Evolutionary conservation across 225 moss, liverwort and hornwort species (phyloP), one percentile per base, ranked within the genome.

Genomic region (Antitrichia curtipendula): DNA sequence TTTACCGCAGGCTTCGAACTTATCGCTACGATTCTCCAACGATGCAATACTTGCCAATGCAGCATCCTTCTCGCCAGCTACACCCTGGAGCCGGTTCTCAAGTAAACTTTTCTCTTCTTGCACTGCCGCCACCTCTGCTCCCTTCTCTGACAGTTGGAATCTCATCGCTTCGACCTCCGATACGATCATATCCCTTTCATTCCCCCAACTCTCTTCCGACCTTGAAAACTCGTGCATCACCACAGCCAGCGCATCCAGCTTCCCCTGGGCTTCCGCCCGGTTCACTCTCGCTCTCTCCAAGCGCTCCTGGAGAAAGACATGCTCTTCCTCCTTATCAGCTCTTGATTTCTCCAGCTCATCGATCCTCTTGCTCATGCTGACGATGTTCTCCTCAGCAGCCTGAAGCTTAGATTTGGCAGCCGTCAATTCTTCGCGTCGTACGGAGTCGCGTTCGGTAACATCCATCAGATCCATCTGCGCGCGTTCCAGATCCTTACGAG

Each of bases 171-270:
- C 88, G 12, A 93, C 85, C 74, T 91, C 92, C 21, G 87, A 87
- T 18, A 45, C 73, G 57, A 92, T 86, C 49, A 36, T 88, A 10
- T 57, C 84, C 78, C 82, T 89, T 81, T 92, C 92, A 36, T 21
- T 70, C 75, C 88, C 88, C 93, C 92, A 93, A 49, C 87, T 82
- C 63, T 91, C 87, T 80, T 92, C 93, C 47, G 88, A 82, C 31
- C 75, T 53, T 7, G 89, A 92, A 66, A 93, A 92, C 52, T 88
- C 89, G 52, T 93, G 92, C 89, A 93, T 91, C 88, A 76, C 88
- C 80, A 91, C 90, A 60, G 82, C 75, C 73, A 93, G 75, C 78
- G 92, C 91, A 91, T 93, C 89, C 84, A 93, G 75, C 88, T 93
- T 92, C 58, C 82, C 89, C 80, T 93, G 93, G 70, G 92, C 86